phyloP scores from a whole-genome alignment of 805 yeast genomes.

The Suhomyces vadensis region DNA sequence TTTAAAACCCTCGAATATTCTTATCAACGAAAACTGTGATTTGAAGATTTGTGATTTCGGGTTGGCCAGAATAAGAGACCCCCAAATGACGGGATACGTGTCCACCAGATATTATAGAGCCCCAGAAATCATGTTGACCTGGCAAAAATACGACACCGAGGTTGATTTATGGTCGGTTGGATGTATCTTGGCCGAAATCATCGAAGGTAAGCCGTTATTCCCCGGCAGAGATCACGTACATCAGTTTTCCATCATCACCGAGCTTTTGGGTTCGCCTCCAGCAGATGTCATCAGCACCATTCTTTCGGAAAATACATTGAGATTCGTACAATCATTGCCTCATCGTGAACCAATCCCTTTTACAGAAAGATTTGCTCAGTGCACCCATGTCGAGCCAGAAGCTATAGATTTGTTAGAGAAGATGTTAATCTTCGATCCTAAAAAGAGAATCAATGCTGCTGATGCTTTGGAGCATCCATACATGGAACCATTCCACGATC shows the following conservation, averaged over 20 bases:
- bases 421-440: slow-evolving; percentile 94
- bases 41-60: slow-evolving; percentile 93
- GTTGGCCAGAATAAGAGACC: slow-evolving; percentile 94
- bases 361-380: slow-evolving; percentile 70
- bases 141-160: slow-evolving; percentile 97
- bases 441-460: slow-evolving; percentile 89
- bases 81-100: slow-evolving; percentile 98
- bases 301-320: slow-evolving; percentile 90
- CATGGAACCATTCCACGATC: slow-evolving; percentile 93
- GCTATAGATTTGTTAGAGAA: slow-evolving; percentile 86
- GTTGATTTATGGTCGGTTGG: slow-evolving; percentile 99
- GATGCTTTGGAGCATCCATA: slow-evolving; percentile 89
- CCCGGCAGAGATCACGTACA: slow-evolving; percentile 99
- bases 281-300: slow-evolving; percentile 94
- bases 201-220: slow-evolving; percentile 93
- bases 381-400: slow-evolving; percentile 66
- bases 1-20: slow-evolving; percentile 79
- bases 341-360: slow-evolving; percentile 90
- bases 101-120: slow-evolving; percentile 95
- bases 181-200: slow-evolving; percentile 96
- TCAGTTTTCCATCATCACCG: slow-evolving; percentile 96
- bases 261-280: slow-evolving; percentile 94
- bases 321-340: slow-evolving; percentile 92
- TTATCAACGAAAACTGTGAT: slow-evolving; percentile 88
- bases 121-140: slow-evolving; percentile 96